Conservation (phyloP, 768 basidiomycete genomes). For the Boletus fagicola region DNA sequence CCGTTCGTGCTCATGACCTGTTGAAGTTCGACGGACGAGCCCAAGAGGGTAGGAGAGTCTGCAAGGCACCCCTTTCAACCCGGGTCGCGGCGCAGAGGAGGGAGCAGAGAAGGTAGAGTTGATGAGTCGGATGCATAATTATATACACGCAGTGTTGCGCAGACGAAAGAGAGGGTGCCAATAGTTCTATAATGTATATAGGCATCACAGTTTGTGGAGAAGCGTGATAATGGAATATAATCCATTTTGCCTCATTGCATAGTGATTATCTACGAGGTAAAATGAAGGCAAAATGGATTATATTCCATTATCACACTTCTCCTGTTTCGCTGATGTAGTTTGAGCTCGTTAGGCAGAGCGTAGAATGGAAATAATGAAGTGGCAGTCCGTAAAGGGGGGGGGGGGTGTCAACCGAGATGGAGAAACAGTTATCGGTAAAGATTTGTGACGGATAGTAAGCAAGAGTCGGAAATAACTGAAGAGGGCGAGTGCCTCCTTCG, state of each 20-base stretch:
- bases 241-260: too few species aligned
- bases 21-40: slow-evolving; percentile 14
- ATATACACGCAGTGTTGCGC: slow-evolving; percentile 57
- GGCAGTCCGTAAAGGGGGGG: slow-evolving; percentile 12
- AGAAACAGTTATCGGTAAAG: slow-evolving; percentile 11
- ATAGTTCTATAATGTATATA: slow-evolving; percentile 51
- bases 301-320: too few species aligned
- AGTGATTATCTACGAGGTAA: too few species aligned
- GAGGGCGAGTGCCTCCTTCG: slow-evolving; percentile 49
- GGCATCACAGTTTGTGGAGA: too few species aligned
- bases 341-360: slow-evolving; percentile 55
- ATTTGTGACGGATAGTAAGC: slow-evolving; percentile 37
- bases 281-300: too few species aligned
- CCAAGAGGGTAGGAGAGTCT: slow-evolving; percentile 21
- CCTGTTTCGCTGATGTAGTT: too few species aligned
- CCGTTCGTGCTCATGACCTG: slow-evolving; percentile 8
- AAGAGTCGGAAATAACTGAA: slow-evolving; percentile 49
- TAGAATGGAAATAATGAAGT: slow-evolving; percentile 37
- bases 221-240: too few species aligned
- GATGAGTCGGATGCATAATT: slow-evolving; percentile 47
- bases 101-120: slow-evolving; percentile 48
- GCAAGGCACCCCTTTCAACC: slow-evolving; percentile 19
- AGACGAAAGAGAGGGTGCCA: slow-evolving; percentile 56
- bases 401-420: slow-evolving; percentile 18
- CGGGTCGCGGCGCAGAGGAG: slow-evolving; percentile 28